Base-by-base conservation (phyloP, 441 rosid genomes). In the Kokia cookei region DNA sequence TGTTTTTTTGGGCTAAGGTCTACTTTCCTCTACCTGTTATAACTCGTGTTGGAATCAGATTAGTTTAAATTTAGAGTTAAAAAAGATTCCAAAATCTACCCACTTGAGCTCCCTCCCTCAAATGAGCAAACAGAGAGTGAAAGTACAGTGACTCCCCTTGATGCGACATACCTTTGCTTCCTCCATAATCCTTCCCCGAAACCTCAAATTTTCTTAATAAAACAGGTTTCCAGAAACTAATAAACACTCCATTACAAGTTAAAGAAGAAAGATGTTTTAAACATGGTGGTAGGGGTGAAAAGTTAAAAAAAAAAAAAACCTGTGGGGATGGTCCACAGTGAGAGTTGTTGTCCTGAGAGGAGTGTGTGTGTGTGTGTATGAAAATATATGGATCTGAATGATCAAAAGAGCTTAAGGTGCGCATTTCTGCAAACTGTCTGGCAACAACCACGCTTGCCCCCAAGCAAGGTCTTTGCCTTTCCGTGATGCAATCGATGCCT, bases 391-490 rank as follows among this genome's bases (percentile, higher is more conserved):
- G 43, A 63, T 22, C 3, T 22, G 62, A 11, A 11, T 3, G 15
- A 24, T 27, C 17, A 27, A 66, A 61, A 29, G 42, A 71, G 58
- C 47, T 19, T 24, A 65, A 54, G 15, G 78, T 77, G 82, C 73
- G 74, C 50, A 72, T 53, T 72, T 72, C 83, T 80, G 87, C 67
- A 80, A 12, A 57, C 60, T 43, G 69, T 45, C 69, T 79, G 78
- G 79, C 84, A 81, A 60, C 73, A 7, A 12, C 85, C 82, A 77
- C 84, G 83, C 84, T 78, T 82, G 76, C 81, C 82, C 77, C 80
- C 73, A 79, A 81, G 84, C 78, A 81, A 80, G 66, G 78, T 82
- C 84, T 81, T 76, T 76, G 69, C 80, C 79, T 82, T 87, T 85
- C 83, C 73, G 35, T 74, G 83, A 77, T 80, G 85, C 81, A 78